Percentiles rank a stretch among this genome's conserved stretches.
phyloP scores from a whole-genome alignment of 768 basidiomycete genomes.

The Neoboletus brunneissimus region DNA sequence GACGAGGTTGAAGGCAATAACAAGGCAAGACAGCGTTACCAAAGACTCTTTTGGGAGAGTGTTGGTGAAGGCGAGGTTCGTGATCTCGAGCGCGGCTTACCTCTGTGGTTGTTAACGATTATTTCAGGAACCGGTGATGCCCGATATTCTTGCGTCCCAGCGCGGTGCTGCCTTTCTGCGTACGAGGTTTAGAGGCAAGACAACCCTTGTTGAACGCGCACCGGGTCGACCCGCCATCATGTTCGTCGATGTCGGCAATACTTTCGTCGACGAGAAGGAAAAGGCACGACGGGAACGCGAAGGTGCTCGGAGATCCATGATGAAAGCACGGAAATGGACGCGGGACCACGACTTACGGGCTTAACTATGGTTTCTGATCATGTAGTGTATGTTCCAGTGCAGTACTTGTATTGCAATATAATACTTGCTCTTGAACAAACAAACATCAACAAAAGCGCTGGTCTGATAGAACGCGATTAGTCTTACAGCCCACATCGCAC shows the following conservation, averaged over 20 bases:
- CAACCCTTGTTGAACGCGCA: conserved; percentile 37
- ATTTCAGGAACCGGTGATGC: conserved; percentile 59
- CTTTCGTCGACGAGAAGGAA: conserved; percentile 61
- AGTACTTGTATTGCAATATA: background rate
- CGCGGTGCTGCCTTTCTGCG: conserved; percentile 39
- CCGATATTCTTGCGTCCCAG: conserved; percentile 50
- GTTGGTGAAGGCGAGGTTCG: conserved; percentile 66
- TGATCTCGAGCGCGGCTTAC: conserved; percentile 9
- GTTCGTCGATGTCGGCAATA: conserved; percentile 73
- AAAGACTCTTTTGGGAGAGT: conserved; percentile 77
- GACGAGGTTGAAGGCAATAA: conserved; percentile 56
- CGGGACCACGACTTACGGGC: conserved; percentile 6
- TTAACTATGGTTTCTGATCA: background rate
- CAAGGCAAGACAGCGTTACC: conserved; percentile 59
- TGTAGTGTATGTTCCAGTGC: background rate
- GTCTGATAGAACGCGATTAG: conserved; percentile 1
- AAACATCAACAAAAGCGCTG: conserved; percentile 18
- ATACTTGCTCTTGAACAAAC: conserved; percentile 12
- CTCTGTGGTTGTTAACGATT: background rate
- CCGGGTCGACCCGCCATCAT: conserved; percentile 53
- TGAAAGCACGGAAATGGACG: conserved; percentile 33
- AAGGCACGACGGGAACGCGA: conserved; percentile 47
- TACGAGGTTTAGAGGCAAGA: conserved; percentile 37
- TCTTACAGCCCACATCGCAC: conserved; percentile 4
- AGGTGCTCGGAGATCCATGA: conserved; percentile 45